A percentile compares a stretch with the other conserved stretches of the same genome.
phyloP scores from a whole-genome alignment of 306 rosid species.

The Echinosophora koreensis region DNA sequence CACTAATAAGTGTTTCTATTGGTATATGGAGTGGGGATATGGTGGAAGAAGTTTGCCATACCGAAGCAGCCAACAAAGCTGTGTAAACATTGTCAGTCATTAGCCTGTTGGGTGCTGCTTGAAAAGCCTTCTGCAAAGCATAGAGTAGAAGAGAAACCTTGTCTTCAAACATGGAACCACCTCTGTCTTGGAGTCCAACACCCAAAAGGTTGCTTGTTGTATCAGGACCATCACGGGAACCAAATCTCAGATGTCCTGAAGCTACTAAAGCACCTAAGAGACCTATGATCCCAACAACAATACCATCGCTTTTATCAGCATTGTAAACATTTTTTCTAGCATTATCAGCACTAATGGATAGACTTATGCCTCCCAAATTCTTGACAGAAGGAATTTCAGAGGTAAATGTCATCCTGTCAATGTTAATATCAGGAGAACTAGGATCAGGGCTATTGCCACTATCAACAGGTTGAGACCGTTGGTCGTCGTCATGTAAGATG shows the following conservation, averaged over 20 bases:
- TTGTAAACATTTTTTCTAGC: constrained; percentile 97
- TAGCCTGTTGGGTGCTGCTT: constrained; percentile 93
- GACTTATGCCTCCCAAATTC: constrained; percentile 92
- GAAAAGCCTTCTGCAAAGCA: constrained; percentile 95
- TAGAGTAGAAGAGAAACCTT: constrained; percentile 90
- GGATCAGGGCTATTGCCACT: constrained; percentile 48
- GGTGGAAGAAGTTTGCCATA: constrained; percentile 58
- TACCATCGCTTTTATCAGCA: constrained; percentile 87
- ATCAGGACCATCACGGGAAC: constrained; percentile 63
- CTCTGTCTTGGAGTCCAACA: constrained; percentile 82
- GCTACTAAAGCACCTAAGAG: constrained; percentile 94
- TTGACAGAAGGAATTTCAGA: constrained; percentile 67
- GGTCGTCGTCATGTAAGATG: constrained; percentile 56
- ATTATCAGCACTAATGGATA: constrained; percentile 92
- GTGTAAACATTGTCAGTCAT: constrained; percentile 89
- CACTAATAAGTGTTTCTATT: constrained; percentile 19
- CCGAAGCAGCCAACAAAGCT: constrained; percentile 96
- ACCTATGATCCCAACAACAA: constrained; percentile 90
- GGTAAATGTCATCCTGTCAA: constrained; percentile 65
- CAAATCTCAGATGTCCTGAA: constrained; percentile 86
- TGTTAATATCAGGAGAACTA: constrained; percentile 58
- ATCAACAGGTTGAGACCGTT: constrained; percentile 56
- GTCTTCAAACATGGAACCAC: constrained; percentile 95
- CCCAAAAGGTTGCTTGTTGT: constrained; percentile 73
- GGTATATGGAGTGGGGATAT: constrained; percentile 19